A percentile compares a stretch with the other conserved stretches of the same genome.
These are phyloP conservation scores for Coccomyxa sp. DNA, from an alignment of 139 green algal species.

Conservation along the genomic window DNA sequence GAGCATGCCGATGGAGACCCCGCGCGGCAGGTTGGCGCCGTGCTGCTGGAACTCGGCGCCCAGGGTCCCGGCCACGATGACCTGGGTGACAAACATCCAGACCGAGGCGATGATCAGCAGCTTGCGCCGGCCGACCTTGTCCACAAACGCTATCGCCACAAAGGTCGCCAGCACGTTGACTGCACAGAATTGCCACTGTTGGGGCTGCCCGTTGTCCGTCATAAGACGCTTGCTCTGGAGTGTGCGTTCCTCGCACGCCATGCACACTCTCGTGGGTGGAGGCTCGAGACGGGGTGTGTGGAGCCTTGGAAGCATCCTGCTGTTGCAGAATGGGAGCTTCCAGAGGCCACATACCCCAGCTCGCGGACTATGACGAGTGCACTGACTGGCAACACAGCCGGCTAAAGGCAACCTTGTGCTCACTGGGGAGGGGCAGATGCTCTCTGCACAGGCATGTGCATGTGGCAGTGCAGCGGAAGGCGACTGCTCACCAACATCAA, in stretches of 20 bases:
- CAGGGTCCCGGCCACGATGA: conserved; percentile 17
- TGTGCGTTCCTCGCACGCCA: too few relatives aligned
- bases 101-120: conserved; percentile 32
- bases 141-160: conserved; percentile 37
- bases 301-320: too few relatives aligned
- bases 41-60: conserved; percentile 4
- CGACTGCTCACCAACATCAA: neutral
- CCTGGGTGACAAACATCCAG: conserved; percentile 27
- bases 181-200: neutral
- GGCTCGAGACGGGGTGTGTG: neutral
- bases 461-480: too few relatives aligned
- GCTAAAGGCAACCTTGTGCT: too few relatives aligned
- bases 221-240: neutral
- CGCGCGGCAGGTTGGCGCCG: neutral
- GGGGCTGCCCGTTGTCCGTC: neutral
- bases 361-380: too few relatives aligned
- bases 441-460: too few relatives aligned
- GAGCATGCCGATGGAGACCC: neutral
- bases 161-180: conserved; percentile 42
- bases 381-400: too few relatives aligned
- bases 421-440: too few relatives aligned
- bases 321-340: too few relatives aligned
- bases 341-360: too few relatives aligned
- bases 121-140: conserved; percentile 20
- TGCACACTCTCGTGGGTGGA: neutral